These are phyloP conservation scores for Thraustochytrium sp. DNA, from an alignment of 352 stramenopile genomes.

Conservation along the genomic window DNA sequence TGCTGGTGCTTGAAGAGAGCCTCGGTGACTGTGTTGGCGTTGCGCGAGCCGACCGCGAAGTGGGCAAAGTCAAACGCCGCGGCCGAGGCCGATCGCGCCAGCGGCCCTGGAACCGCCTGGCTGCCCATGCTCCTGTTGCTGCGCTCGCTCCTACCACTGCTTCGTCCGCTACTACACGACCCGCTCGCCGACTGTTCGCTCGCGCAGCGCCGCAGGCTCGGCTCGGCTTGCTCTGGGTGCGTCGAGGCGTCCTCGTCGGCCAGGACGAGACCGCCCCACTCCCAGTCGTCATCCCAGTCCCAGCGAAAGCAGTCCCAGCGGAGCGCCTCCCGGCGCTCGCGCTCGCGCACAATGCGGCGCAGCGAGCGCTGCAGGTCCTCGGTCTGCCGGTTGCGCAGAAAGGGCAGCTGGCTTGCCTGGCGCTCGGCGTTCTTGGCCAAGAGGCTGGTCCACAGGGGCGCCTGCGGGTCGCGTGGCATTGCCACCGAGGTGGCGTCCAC, in stretches of 20 bases:
- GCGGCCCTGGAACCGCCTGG: too few relatives aligned
- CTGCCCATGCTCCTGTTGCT: too few relatives aligned
- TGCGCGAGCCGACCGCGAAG: neutral
- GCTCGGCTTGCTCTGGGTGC: neutral
- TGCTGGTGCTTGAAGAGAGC: neutral
- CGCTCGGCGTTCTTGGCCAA: neutral
- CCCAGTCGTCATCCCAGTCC: slow-evolving; percentile 40
- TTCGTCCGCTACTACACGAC: too few relatives aligned
- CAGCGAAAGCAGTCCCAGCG: slow-evolving; percentile 26
- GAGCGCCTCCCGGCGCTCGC: neutral
- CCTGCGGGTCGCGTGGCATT: neutral
- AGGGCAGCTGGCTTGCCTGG: neutral
- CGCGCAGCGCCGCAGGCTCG: too few relatives aligned
- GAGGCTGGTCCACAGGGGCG: neutral
- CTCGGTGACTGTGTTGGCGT: neutral
- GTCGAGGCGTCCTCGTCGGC: neutral
- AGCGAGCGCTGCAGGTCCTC: neutral
- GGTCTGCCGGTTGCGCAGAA: neutral
- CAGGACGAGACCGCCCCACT: slow-evolving; percentile 18
- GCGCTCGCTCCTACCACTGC: too few relatives aligned
- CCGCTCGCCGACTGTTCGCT: too few relatives aligned
- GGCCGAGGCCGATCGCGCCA: neutral
- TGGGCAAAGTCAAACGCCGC: neutral
- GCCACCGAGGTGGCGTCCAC: too few relatives aligned
- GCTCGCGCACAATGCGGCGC: neutral